Percentiles rank a stretch among this genome's conserved stretches.
These are phyloP conservation scores for Plasmodium relictum DNA, from an alignment of 169 alveolate species.

Conservation along the genomic window DNA sequence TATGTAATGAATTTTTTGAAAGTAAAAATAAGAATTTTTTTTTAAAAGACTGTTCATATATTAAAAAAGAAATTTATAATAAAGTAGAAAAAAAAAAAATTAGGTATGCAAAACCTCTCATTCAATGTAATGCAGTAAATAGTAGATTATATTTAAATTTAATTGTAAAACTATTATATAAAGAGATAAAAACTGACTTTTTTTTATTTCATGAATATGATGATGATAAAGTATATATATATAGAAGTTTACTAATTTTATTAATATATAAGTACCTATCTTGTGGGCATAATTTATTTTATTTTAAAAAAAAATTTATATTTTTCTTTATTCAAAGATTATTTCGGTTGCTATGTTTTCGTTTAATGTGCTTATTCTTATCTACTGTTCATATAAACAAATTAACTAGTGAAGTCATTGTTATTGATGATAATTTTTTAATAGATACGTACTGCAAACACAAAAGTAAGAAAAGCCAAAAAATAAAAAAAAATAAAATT, in stretches of 20 bases:
- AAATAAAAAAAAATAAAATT: background rate
- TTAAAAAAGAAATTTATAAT: no score
- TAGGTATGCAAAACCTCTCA: no score
- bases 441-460: constrained; percentile 11
- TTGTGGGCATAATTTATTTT: constrained; percentile 6
- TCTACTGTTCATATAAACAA: constrained; percentile 33
- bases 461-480: background rate
- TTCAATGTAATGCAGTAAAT: background rate
- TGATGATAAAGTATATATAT: constrained; percentile 36
- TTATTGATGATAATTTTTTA: constrained; percentile 36
- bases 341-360: constrained; percentile 56
- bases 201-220: constrained; percentile 34
- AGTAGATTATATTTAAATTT: constrained; percentile 1
- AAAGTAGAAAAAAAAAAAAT: no score
- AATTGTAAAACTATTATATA: constrained; percentile 39
- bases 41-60: no score
- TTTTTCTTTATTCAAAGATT: constrained; percentile 61
- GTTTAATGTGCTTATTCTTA: constrained; percentile 51
- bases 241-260: constrained; percentile 48
- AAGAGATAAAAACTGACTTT: constrained; percentile 72
- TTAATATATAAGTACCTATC: constrained; percentile 30
- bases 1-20: constrained; percentile 6
- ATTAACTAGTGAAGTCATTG: constrained; percentile 55
- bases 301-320: constrained; percentile 44
- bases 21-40: background rate